phyloP scores from a whole-genome alignment of 2,329 filamentous ascomycete genomes.

The Parastagonospora nodorum region DNA sequence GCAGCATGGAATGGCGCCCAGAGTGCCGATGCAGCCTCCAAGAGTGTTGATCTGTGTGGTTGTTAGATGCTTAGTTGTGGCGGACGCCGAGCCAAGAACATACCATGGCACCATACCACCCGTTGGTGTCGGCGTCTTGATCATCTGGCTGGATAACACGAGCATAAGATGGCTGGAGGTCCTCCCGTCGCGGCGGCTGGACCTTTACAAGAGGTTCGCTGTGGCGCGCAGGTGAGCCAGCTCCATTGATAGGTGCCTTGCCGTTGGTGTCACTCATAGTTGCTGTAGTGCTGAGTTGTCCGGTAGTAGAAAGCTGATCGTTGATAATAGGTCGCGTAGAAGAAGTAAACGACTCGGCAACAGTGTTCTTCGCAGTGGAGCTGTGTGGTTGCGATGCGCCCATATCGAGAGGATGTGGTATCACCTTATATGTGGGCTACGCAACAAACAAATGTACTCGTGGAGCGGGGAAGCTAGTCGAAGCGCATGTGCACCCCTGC shows the following conservation, averaged over 20 bases:
- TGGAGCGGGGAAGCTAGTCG: conserved; percentile 28
- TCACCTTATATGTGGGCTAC: conserved; percentile 22
- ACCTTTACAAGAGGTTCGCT: conserved; percentile 60
- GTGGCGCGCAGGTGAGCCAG: conserved; percentile 6
- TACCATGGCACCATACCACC: conserved; percentile 84
- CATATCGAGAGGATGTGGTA: conserved; percentile 17
- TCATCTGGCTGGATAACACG: conserved; percentile 65
- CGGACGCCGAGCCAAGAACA: conserved; percentile 5
- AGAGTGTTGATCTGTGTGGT: conserved; percentile 67
- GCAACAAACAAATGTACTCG: conserved; percentile 2
- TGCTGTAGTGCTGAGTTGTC: conserved; percentile 5
- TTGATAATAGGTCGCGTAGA: conserved; percentile 32
- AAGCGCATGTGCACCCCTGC: conserved; percentile 7
- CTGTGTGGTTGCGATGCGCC: conserved; percentile 12
- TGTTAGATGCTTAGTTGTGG: conserved; percentile 2
- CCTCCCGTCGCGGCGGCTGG: conserved; percentile 78
- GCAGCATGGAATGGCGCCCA: conserved; percentile 90
- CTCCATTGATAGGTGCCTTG: conserved; percentile 42
- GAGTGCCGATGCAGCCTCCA: conserved; percentile 73
- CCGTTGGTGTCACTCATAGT: conserved; percentile 43
- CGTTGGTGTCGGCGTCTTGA: conserved; percentile 71
- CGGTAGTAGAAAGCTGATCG: conserved; percentile 14
- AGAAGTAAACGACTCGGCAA: conserved; percentile 27
- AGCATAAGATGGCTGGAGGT: conserved; percentile 84
- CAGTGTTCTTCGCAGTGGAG: conserved; percentile 7